Conservation (phyloP, 106 monocot genomes). For the Phalaenopsis equestris region DNA sequence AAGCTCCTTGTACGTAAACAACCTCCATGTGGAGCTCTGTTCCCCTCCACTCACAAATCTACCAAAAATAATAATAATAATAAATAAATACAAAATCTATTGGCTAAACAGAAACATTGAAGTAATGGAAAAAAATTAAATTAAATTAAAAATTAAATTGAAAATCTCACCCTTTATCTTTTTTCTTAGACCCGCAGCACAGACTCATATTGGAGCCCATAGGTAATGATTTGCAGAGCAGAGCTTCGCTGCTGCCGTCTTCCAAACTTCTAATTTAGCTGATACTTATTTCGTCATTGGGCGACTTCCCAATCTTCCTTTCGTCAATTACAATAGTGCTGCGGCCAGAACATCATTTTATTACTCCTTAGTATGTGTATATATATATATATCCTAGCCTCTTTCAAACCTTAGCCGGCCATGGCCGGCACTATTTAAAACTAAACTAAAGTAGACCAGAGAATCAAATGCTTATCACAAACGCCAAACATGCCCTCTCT, state of each 20-base stretch:
- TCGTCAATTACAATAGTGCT: no score
- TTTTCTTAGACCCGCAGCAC: constrained; percentile 14
- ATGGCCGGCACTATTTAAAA: not conserved
- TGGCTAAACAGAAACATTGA: not conserved
- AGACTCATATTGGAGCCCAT: constrained; percentile 24
- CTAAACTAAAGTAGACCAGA: no score
- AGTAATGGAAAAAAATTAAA: not conserved
- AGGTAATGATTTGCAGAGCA: not conserved
- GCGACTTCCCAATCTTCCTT: no score
- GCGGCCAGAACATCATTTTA: no score
- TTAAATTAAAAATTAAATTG: not conserved
- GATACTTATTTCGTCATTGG: no score
- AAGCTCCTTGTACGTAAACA: constrained; percentile 34
- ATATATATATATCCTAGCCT: not conserved
- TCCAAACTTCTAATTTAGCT: no score
- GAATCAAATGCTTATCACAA: no score
- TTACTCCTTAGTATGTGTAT: no score
- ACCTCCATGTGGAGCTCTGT: constrained; percentile 26
- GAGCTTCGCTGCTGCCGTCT: no score
- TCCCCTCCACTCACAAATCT: not conserved
- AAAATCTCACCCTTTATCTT: constrained; percentile 8
- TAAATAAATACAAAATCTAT: not conserved
- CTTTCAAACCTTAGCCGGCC: not conserved
- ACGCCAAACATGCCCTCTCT: no score
- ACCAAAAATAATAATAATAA: not conserved